Evolutionary conservation across 441 rosid genomes (phyloP), one percentile per base, ranked within the genome.

Genomic region (Pelargonium citronellum): DNA sequence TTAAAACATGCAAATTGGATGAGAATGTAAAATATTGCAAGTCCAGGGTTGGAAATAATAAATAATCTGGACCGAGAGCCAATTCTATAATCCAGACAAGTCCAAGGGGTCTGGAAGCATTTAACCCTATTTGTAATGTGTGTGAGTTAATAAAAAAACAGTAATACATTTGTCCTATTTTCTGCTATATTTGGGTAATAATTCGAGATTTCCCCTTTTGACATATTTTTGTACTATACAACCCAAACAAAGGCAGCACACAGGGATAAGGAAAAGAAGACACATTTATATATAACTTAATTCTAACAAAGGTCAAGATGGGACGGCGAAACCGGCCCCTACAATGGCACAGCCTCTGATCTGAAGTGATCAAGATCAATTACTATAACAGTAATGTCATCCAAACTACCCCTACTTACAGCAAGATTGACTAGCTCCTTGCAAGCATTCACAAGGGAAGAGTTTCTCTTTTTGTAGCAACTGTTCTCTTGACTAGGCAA

Each of bases 361-460:
- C 77, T 84, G 75, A 87, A 89, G 61, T 74, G 83, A 69, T 75
- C 77, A 16, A 87, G 66, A 81, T 92, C 92, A 2, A 92, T 77
- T 41, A 92, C 79, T 90, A 90, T 83, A 71, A 86, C 91, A 16
- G 95, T 92, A 41, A 92, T 83, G 73, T 90, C 95, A 82, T 92
- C 95, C 79, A 86, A 75, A 69, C 89, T 89, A 55, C 96, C 96
- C 78, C 88, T 87, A 69, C 83, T 83, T 16, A 76, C 82, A 0
- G 96, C 90, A 19, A 92, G 85, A 73, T 80, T 79, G 62, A 78
- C 83, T 43, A 92, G 92, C 84, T 87, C 92, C 77, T 84, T 83
- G 57, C 88, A 87, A 72, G 96, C 95, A 70, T 69, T 80, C 70
- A 71, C 79, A 49, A 86, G 84, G 17, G 79, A 74, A 15, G 77